A percentile compares a stretch with the other conserved stretches of the same genome.
phyloP scores from a whole-genome alignment of 2,329 filamentous ascomycete species.

The Fusarium denticulatum region DNA sequence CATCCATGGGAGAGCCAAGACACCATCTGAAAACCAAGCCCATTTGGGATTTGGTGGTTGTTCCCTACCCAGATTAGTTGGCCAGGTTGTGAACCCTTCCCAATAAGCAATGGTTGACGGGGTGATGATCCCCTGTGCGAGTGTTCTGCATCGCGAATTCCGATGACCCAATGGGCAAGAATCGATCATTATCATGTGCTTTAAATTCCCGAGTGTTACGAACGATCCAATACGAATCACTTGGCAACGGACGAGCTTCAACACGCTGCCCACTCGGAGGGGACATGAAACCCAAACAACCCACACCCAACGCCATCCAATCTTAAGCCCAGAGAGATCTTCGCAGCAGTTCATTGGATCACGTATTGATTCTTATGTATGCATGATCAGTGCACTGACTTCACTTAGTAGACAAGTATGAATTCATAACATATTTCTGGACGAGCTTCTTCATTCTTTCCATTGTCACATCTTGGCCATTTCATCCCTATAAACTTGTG shows the following conservation, averaged over 20 bases:
- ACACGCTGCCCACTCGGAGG: neutral
- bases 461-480: neutral
- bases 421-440: neutral
- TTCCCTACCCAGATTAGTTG: neutral
- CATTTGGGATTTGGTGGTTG: constrained; percentile 9
- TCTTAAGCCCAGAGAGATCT: constrained; percentile 28
- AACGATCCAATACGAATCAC: neutral
- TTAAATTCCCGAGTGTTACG: neutral
- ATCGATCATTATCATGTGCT: neutral
- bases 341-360: constrained; percentile 13
- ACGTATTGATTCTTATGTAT: neutral
- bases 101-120: neutral
- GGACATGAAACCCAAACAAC: constrained; percentile 28
- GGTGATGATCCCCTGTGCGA: neutral
- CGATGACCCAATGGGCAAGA: neutral
- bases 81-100: constrained; percentile 17
- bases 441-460: neutral
- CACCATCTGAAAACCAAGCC: constrained; percentile 22
- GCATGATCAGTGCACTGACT: neutral
- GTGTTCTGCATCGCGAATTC: neutral
- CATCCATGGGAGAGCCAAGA: constrained; percentile 24
- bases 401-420: neutral
- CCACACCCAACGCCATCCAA: constrained; percentile 32
- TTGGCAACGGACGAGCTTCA: neutral
- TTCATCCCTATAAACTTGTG: neutral